Base-by-base conservation (phyloP, 352 stramenopile genomes). In the Plasmopara halstedii region DNA sequence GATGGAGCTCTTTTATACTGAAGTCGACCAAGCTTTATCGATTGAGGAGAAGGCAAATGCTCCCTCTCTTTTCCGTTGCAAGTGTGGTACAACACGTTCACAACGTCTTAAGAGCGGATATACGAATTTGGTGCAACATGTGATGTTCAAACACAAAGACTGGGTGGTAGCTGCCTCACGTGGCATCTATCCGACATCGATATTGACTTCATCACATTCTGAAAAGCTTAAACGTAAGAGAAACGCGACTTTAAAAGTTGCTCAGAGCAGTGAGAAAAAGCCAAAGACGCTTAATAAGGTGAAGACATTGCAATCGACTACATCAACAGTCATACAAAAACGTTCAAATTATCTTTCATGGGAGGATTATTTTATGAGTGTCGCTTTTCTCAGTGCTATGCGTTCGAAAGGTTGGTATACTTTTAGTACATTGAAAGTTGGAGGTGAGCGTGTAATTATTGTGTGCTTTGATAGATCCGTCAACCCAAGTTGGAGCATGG, bases 361-460 rank as follows among this genome's bases (percentile, higher is more conserved):
- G 96, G 93, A 99, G 55, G 94, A 98, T 58, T 99, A 99, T 69
- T 99, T 99, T 57, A 99, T 98, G 94, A 94, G 85, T 26, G 82
- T 99, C n/a, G 94, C 96, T 21, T 98, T 98, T 69, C 76, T 99
- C n/a, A 98, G 85, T 61, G 94, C 96, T 10, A 96, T 98, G 88
- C 79, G 96, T 37, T 98, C 93, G n/a, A 99, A 99, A 85, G 96
- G 83, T 90, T 33, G 2, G 46, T 58, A 8, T 7, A 10, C 6
- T 14, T 15, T 48, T 18, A 13, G 2, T 42, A 11, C 0, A 20
- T 40, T 36, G 27, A 40, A 10, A 26, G 48, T 21, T 38, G 23
- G 27, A 44, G 50, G 11, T 46, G 29, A 19, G n/a, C 11, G 23
- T 33, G 15, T 31, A 32, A 35, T 35, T 23, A 5, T 2, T 14